Evolutionary conservation across 441 rosid species (phyloP).

Genomic region (Brassica balearica): DNA sequence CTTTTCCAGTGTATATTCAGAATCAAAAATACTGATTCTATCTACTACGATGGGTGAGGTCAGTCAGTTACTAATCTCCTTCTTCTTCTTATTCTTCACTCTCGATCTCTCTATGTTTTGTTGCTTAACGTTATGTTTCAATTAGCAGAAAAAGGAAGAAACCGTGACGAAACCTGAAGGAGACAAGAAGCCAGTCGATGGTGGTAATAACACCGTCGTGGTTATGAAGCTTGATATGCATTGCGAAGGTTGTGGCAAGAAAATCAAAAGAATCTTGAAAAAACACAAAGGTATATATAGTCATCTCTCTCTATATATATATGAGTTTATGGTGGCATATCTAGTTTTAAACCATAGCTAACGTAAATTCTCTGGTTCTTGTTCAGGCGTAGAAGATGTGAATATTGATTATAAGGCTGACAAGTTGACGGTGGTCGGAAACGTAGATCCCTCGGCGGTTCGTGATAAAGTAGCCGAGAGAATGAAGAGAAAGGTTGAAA

Average conservation of each 20-base stretch:
- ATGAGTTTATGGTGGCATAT: not conserved
- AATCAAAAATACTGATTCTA: slow-evolving; percentile 15
- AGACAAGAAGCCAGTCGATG: slow-evolving; percentile 56
- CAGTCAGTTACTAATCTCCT: slow-evolving; percentile 34
- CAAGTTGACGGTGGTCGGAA: slow-evolving; percentile 81
- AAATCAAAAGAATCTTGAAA: slow-evolving; percentile 60
- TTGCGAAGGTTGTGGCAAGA: slow-evolving; percentile 94
- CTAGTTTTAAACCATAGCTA: slow-evolving; percentile 23
- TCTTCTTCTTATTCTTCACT: not conserved
- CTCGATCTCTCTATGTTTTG: not conserved
- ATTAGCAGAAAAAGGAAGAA: slow-evolving; percentile 57
- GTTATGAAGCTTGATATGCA: slow-evolving; percentile 87
- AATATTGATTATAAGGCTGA: slow-evolving; percentile 57
- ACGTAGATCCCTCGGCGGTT: slow-evolving; percentile 68
- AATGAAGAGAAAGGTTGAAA: slow-evolving; percentile 72
- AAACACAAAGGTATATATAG: slow-evolving; percentile 56
- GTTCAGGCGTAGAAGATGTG: slow-evolving; percentile 73
- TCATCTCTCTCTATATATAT: not conserved
- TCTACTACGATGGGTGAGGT: slow-evolving; percentile 72
- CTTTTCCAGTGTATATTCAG: slow-evolving; percentile 30
- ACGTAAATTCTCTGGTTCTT: slow-evolving; percentile 26
- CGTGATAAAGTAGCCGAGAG: slow-evolving; percentile 62
- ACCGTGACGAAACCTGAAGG: slow-evolving; percentile 53
- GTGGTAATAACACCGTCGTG: slow-evolving; percentile 52
- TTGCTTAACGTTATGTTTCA: not conserved